Conservation (phyloP, 345 rosid species). For the Heritiera littoralis region DNA sequence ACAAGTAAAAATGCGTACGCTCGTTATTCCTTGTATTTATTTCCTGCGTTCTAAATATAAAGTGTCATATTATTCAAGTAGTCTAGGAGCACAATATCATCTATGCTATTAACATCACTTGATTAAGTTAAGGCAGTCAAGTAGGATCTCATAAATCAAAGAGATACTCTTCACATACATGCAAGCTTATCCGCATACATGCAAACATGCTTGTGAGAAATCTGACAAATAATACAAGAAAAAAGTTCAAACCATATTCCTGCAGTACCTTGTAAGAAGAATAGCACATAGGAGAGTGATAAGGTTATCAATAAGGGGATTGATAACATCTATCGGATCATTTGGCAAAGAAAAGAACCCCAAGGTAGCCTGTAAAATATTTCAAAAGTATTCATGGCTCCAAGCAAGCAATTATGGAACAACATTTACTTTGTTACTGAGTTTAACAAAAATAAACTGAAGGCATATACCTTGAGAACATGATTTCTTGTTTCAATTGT, state of each 20-base stretch:
- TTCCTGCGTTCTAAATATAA: neutral
- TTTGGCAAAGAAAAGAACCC: slow-evolving; percentile 92
- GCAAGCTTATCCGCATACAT: neutral
- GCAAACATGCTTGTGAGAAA: neutral
- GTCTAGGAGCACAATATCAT: neutral
- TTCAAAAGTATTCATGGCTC: slow-evolving; percentile 14
- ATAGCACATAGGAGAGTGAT: slow-evolving; percentile 93
- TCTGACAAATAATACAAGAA: neutral
- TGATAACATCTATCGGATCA: slow-evolving; percentile 84
- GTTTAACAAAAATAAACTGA: slow-evolving; percentile 6
- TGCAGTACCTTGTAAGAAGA: slow-evolving; percentile 85
- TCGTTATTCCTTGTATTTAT: neutral
- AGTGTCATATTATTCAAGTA: neutral
- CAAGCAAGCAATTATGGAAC: neutral
- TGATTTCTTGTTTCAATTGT: slow-evolving; percentile 92
- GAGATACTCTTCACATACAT: neutral
- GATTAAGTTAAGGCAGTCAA: neutral
- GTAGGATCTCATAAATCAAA: slow-evolving; percentile 1
- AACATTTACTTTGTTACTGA: neutral
- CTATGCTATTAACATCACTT: neutral
- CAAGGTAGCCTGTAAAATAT: slow-evolving; percentile 77
- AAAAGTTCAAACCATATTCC: neutral
- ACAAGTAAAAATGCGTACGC: neutral
- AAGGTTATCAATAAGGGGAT: slow-evolving; percentile 87
- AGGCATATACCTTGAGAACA: slow-evolving; percentile 74